phyloP scores from a whole-genome alignment of 768 basidiomycete genomes.

The Pleurotus cornucopiae region DNA sequence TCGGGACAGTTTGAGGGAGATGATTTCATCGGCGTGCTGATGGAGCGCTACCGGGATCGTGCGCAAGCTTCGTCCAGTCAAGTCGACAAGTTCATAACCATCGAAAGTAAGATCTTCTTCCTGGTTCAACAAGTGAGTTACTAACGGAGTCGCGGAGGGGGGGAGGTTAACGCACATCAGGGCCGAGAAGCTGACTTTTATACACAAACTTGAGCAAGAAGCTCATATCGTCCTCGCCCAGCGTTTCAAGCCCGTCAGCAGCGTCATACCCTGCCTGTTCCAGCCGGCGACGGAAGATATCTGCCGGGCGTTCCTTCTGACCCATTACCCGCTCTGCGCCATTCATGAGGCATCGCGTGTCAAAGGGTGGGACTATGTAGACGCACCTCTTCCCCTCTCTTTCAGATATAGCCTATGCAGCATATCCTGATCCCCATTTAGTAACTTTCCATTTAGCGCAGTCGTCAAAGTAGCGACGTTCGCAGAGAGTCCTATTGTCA shows the following conservation, averaged over 20 bases:
- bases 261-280: conserved; percentile 88
- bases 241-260: conserved; percentile 71
- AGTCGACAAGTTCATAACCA: conserved; percentile 73
- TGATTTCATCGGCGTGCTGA: conserved; percentile 77
- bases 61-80: conserved; percentile 74
- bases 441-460: conserved; percentile 54
- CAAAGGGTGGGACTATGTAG: not conserved
- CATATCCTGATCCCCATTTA: conserved; percentile 43
- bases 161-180: conserved; percentile 41
- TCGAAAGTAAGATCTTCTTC: conserved; percentile 73
- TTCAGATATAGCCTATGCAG: conserved; percentile 69
- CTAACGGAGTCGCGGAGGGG: not conserved
- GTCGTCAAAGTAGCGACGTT: conserved; percentile 68
- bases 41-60: conserved; percentile 88
- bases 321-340: conserved; percentile 76
- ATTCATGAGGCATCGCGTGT: not conserved
- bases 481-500: conserved; percentile 55
- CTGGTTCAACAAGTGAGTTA: conserved; percentile 29
- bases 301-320: conserved; percentile 77
- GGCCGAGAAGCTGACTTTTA: conserved; percentile 68
- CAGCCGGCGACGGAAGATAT: conserved; percentile 77
- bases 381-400: conserved; percentile 71
- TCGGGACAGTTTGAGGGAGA: conserved; percentile 82
- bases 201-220: conserved; percentile 91
- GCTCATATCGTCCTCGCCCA: conserved; percentile 74